phyloP scores from a whole-genome alignment of 2,329 filamentous ascomycete species.

The Nemania diffusa region DNA sequence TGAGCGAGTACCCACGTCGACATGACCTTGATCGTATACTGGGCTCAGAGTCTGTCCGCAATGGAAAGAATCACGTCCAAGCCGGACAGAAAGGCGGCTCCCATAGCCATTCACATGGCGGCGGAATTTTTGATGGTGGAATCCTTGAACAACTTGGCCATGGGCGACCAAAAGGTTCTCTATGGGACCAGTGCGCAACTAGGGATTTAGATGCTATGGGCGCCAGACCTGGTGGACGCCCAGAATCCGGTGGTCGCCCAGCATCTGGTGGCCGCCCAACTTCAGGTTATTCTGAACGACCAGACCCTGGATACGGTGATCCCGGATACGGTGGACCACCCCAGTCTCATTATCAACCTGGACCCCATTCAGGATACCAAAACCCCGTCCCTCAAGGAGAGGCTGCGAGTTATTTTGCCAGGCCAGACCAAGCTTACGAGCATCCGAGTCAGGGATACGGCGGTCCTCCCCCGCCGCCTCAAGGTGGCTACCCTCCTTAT shows the following conservation, averaged over 20 bases:
- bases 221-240: conserved; percentile 54
- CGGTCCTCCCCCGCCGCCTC: conserved; percentile 25
- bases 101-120: conserved; percentile 53
- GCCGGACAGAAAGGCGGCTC: conserved; percentile 49
- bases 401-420: conserved; percentile 34
- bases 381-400: conserved; percentile 32
- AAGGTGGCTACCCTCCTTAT: conserved; percentile 36
- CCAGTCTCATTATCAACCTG: conserved; percentile 26
- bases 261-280: conserved; percentile 42
- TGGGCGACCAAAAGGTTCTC: conserved; percentile 67
- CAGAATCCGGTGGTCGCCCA: conserved; percentile 42
- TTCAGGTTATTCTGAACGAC: conserved; percentile 51
- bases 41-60: conserved; percentile 82
- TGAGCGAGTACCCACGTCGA: conserved; percentile 73
- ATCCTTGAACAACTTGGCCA: conserved; percentile 60
- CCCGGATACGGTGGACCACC: no score
- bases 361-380: conserved; percentile 24
- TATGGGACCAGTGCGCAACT: conserved; percentile 70
- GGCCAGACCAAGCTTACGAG: conserved; percentile 9
- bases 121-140: conserved; percentile 51
- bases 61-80: conserved; percentile 81
- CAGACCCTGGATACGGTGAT: conserved; percentile 27
- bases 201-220: conserved; percentile 67
- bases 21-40: conserved; percentile 78
- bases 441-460: conserved; percentile 23